Evolutionary conservation across 257 asterid species (phyloP).

Genomic region (Solanum tarapatanum): DNA sequence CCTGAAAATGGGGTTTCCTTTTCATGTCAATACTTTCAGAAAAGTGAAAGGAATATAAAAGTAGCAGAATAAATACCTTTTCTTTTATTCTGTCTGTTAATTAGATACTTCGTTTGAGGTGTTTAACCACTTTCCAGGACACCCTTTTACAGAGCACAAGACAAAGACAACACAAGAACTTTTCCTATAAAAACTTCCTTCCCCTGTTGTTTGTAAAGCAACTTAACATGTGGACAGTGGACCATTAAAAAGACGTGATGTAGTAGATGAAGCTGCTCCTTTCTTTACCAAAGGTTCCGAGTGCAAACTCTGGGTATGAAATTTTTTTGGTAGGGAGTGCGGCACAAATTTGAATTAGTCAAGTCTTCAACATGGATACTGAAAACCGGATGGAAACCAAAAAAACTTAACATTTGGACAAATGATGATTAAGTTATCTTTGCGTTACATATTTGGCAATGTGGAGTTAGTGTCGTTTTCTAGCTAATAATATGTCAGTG

Average conservation of each 20-base stretch:
- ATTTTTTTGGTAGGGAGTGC: no score
- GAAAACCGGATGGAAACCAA: neutral
- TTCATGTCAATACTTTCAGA: neutral
- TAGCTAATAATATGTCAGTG: neutral
- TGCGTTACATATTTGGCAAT: neutral
- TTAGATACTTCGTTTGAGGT: neutral
- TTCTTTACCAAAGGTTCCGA: neutral
- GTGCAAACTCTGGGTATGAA: no score
- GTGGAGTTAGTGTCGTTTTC: neutral
- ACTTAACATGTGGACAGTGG: constrained; percentile 12
- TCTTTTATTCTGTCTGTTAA: neutral
- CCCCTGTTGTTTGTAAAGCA: constrained; percentile 23
- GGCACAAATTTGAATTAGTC: no score
- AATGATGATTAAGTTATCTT: neutral
- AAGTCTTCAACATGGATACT: fast-evolving
- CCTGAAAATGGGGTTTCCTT: neutral
- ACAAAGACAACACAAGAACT: constrained; percentile 1
- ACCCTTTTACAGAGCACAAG: constrained; percentile 7
- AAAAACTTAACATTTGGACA: constrained; percentile 6
- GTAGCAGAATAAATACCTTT: neutral
- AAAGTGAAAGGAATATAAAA: neutral
- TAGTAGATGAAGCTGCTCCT: neutral
- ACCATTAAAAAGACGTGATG: neutral
- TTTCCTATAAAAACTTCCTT: constrained; percentile 20
- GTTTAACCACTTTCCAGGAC: constrained; percentile 12